Evolutionary conservation across 2,329 filamentous ascomycete species (phyloP).

Genomic region (Penicillium sclerotiorum): DNA sequence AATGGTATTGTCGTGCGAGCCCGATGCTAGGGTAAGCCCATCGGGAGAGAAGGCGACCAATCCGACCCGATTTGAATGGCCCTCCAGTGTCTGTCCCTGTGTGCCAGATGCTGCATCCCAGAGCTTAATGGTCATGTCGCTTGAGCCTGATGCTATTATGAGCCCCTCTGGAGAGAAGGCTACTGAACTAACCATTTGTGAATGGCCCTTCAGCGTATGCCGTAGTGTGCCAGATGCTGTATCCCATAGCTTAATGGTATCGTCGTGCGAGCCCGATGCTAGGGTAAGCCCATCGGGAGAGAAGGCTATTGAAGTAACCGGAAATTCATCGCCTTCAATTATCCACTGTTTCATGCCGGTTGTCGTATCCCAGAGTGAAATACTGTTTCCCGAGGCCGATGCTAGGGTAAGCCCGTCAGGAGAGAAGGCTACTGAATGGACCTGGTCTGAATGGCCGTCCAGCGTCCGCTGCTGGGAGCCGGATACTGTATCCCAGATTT

Average conservation of each 20-base stretch:
- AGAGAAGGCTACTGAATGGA: slow-evolving; percentile 27
- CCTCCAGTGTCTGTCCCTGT: no score
- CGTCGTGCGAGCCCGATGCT: slow-evolving; percentile 3
- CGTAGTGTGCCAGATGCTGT: no score
- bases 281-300: slow-evolving; percentile 5
- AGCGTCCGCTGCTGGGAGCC: slow-evolving; percentile 20
- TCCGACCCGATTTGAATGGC: no score
- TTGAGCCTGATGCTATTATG: background rate
- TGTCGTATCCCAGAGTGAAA: slow-evolving; percentile 19
- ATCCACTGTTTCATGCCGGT: no score
- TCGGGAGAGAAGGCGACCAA: background rate
- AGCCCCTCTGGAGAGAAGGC: background rate
- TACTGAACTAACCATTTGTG: background rate
- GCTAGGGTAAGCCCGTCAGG: slow-evolving; percentile 24
- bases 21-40: no score
- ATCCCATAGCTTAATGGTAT: no score
- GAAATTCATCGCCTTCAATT: no score
- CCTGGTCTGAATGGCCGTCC: slow-evolving; percentile 15
- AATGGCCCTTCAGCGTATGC: slow-evolving; percentile 22
- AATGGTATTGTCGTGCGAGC: no score
- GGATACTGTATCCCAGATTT: slow-evolving; percentile 9
- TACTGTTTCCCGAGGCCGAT: slow-evolving; percentile 24
- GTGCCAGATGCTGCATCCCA: no score
- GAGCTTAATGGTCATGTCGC: background rate
- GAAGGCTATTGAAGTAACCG: no score